Evolutionary conservation across 768 basidiomycete genomes (phyloP).

Genomic region (Chalciporus sphaerocephalus): DNA sequence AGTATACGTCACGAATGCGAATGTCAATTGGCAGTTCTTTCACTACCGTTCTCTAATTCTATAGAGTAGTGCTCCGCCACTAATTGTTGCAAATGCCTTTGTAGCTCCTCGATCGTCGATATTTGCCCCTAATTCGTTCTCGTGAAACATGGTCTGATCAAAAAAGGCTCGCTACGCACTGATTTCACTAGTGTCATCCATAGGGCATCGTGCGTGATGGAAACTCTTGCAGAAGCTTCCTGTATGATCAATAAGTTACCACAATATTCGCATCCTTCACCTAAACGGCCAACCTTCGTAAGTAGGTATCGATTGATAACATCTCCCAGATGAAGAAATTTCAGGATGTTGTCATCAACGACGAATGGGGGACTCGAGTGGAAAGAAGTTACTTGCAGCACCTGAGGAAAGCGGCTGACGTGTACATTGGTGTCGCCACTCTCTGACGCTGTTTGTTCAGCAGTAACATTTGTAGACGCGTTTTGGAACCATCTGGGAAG

Average conservation of each 20-base stretch:
- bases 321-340: background rate
- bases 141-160: background rate
- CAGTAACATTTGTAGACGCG: background rate
- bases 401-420: background rate
- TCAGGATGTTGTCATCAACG: background rate
- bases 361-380: background rate
- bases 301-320: background rate
- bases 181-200: constrained; percentile 7
- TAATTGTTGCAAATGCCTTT: background rate
- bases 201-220: constrained; percentile 7
- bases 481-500: background rate
- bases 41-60: background rate
- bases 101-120: background rate
- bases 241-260: background rate
- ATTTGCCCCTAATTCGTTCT: background rate
- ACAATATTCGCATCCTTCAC: background rate
- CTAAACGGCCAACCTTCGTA: background rate
- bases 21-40: background rate
- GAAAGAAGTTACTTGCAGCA: background rate
- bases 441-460: background rate
- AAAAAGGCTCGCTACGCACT: background rate
- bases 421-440: background rate
- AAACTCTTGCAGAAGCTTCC: constrained; percentile 8
- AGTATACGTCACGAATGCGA: background rate
- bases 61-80: background rate